Evolutionary conservation across 208 protist genomes (phyloP), one percentile per base, ranked within the genome.

Genomic region (Crithidia acanthocephali): DNA sequence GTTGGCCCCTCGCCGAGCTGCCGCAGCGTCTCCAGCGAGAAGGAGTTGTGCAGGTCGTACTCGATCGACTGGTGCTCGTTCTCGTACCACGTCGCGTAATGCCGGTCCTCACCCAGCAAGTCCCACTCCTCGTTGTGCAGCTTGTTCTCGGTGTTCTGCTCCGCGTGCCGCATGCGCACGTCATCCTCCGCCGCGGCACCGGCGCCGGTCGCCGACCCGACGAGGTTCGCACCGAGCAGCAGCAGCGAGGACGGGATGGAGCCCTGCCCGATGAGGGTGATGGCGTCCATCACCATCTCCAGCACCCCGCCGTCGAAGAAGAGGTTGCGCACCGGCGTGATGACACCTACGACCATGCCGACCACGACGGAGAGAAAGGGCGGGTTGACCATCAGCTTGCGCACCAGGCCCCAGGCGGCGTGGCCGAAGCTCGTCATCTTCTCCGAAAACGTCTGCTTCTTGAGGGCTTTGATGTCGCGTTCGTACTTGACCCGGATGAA

Each of bases 231-330:
- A 22, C 88, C 91, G 42, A 95, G 75, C 68, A 95, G 76, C 62
- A 95, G 76, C 68, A 95, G 72, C n/a, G 88, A 86, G 27, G 81
- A 57, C 20, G 91, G 91, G 40, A 95, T 87, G 28, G 76, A 87
- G 23, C 88, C 88, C 27, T 85, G 71, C 42, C 80, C 78, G 2
- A 95, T 55, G 5, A 93, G 64, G 27, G 58, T 63, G 23, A 88
- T 76, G 22, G 83, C 73, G 44, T 91, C 84, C 78, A 86, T 91
- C 23, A 93, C 16, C 52, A 87, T 84, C 69, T 79, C 77, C 32
- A 93, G 78, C 37, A 74, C 73, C 2, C 88, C 86, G 20, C 68
- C 71, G 37, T 87, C 76, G 42, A 88, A 84, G 61, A 93, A 81
- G 25, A 92, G 64, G 45, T 66, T 68, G 42, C 81, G 85, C 45